phyloP scores from a whole-genome alignment of 1,139 yeast genomes.

The Yamadazyma friedrichii region DNA sequence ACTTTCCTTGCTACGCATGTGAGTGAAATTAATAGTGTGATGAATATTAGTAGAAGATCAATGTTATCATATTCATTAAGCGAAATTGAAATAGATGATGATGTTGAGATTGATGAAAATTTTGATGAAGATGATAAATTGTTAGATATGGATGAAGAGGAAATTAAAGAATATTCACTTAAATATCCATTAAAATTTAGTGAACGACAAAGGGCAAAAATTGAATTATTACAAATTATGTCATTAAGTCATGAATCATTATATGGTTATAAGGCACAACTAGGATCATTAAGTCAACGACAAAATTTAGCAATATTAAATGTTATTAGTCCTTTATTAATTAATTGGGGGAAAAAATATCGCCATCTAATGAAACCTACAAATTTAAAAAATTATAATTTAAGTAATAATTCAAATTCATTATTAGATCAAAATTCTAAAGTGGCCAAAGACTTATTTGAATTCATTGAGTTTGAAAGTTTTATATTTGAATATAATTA shows the following conservation, averaged over 20 bases:
- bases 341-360: conserved; percentile 74
- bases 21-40: conserved; percentile 75
- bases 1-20: conserved; percentile 82
- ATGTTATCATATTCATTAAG: conserved; percentile 67
- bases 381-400: conserved; percentile 25
- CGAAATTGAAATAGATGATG: conserved; percentile 58
- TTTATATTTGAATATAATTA: conserved; percentile 81
- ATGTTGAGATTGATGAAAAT: conserved; percentile 28
- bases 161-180: conserved; percentile 28
- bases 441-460: conserved; percentile 35
- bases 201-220: conserved; percentile 68
- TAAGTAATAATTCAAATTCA: conserved; percentile 27
- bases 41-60: conserved; percentile 67
- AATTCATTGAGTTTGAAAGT: conserved; percentile 62
- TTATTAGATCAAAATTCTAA: conserved; percentile 39
- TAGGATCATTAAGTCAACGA: conserved; percentile 55
- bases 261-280: conserved; percentile 63
- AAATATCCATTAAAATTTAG: conserved; percentile 46
- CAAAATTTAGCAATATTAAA: conserved; percentile 71
- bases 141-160: conserved; percentile 38
- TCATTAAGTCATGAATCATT: conserved; percentile 82
- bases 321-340: conserved; percentile 72
- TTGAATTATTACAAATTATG: conserved; percentile 76
- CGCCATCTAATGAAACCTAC: conserved; percentile 52
- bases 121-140: conserved; percentile 31